These are phyloP conservation scores for Aspergillus steynii DNA, from an alignment of 495 filamentous ascomycete genomes.

Conservation along the genomic window DNA sequence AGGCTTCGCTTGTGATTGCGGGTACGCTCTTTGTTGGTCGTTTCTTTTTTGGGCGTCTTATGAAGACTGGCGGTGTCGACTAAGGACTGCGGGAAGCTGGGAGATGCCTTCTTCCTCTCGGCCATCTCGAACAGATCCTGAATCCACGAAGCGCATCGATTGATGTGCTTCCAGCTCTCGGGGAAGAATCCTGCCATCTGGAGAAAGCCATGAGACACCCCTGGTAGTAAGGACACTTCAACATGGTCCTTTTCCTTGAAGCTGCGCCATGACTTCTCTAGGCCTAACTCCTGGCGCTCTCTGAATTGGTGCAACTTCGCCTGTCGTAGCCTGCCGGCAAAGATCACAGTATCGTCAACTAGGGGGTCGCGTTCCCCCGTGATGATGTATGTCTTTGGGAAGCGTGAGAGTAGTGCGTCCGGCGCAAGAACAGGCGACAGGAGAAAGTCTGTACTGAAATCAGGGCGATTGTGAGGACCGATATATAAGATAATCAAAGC, in stretches of 20 bases:
- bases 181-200: slow-evolving; percentile 87
- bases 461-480: slow-evolving; percentile 86
- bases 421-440: slow-evolving; percentile 89
- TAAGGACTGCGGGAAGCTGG: slow-evolving; percentile 22
- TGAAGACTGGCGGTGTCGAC: background rate
- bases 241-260: slow-evolving; percentile 79
- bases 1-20: slow-evolving; percentile 42
- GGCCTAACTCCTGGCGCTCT: slow-evolving; percentile 62
- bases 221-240: slow-evolving; percentile 80
- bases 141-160: slow-evolving; percentile 75
- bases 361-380: slow-evolving; percentile 95
- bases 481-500: slow-evolving; percentile 99
- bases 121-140: slow-evolving; percentile 61
- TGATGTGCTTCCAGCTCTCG: slow-evolving; percentile 80
- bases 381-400: slow-evolving; percentile 90
- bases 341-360: slow-evolving; percentile 95
- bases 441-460: slow-evolving; percentile 88
- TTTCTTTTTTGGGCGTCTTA: slow-evolving; percentile 4
- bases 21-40: background rate
- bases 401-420: slow-evolving; percentile 73
- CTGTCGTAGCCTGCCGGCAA: slow-evolving; percentile 81
- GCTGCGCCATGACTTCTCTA: slow-evolving; percentile 48
- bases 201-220: slow-evolving; percentile 87
- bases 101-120: slow-evolving; percentile 38
- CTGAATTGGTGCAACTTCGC: slow-evolving; percentile 72